Percentiles rank a stretch among this genome's conserved stretches.
These are phyloP conservation scores for Metschnikowia sp. DNA, from an alignment of 805 yeast species.

Conservation along the genomic window DNA sequence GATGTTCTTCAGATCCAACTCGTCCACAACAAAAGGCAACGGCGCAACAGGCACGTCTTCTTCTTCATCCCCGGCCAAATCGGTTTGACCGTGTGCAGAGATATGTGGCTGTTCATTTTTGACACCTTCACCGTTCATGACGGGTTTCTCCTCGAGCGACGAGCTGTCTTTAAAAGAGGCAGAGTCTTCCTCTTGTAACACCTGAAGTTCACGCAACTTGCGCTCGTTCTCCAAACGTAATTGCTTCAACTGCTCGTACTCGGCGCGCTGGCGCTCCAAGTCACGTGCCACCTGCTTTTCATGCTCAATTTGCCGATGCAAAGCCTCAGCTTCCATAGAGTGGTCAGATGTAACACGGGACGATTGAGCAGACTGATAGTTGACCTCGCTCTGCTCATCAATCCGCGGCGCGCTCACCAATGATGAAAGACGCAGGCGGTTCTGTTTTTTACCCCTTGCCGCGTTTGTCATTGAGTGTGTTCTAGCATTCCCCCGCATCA, in stretches of 20 bases:
- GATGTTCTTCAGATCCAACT: conserved; percentile 18
- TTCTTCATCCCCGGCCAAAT: conserved; percentile 10
- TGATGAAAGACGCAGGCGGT: conserved; percentile 16
- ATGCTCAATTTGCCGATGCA: conserved; percentile 35
- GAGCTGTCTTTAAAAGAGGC: conserved; percentile 1
- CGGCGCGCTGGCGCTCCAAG: conserved; percentile 36
- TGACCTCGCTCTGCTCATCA: conserved; percentile 19
- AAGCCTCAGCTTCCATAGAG: conserved; percentile 21
- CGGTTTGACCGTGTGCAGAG: too few species aligned
- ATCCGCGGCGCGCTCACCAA: conserved; percentile 13
- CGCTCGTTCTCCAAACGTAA: conserved; percentile 28
- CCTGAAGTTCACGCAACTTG: conserved; percentile 19
- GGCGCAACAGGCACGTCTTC: conserved; percentile 22
- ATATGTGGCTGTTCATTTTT: too few species aligned
- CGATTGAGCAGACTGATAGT: conserved; percentile 5
- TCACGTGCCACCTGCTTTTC: conserved; percentile 38
- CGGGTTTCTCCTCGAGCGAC: background rate
- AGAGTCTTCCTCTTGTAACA: conserved; percentile 13
- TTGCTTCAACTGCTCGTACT: conserved; percentile 32
- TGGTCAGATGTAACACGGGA: conserved; percentile 15
- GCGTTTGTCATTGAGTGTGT: conserved; percentile 23
- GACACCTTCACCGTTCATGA: too few species aligned
- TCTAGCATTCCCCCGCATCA: conserved; percentile 18
- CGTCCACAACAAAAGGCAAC: conserved; percentile 22
- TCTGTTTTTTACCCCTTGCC: conserved; percentile 1